Conservation (phyloP, 2,329 filamentous ascomycete genomes). For the Ceratocystis eucalypticola region DNA sequence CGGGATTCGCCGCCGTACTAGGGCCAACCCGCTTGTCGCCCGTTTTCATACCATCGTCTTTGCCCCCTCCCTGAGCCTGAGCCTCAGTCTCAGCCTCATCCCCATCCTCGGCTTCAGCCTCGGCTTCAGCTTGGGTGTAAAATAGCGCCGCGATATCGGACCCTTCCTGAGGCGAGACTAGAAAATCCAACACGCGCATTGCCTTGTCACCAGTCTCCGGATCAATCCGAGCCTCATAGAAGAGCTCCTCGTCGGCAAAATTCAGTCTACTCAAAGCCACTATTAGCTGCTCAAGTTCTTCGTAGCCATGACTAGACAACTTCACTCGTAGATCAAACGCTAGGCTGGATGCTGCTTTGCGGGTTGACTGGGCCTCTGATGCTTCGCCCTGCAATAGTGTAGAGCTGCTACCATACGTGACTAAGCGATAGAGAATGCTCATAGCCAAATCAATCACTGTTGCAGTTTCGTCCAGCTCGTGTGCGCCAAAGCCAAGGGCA, state of each 20-base stretch:
- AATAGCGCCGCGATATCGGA: conserved; percentile 33
- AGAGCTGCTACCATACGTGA: neutral
- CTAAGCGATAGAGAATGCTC: conserved; percentile 14
- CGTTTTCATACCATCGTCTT: neutral
- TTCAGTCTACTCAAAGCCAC: conserved; percentile 71
- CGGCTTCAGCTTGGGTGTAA: conserved; percentile 3
- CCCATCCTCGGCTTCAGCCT: neutral
- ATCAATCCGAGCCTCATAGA: conserved; percentile 64
- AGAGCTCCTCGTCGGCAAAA: conserved; percentile 63
- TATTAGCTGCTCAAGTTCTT: conserved; percentile 69
- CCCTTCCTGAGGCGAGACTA: conserved; percentile 60
- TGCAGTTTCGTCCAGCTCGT: neutral
- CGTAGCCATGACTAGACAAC: conserved; percentile 27
- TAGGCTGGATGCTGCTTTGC: conserved; percentile 15
- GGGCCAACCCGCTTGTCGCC: neutral
- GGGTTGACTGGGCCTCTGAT: neutral
- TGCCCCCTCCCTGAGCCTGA: neutral
- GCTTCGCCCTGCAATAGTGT: conserved; percentile 1
- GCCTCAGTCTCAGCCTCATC: neutral
- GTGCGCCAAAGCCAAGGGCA: conserved; percentile 24
- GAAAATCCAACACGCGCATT: conserved; percentile 65
- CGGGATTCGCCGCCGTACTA: neutral
- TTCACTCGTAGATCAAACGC: conserved; percentile 10
- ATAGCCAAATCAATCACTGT: conserved; percentile 22
- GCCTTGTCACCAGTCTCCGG: conserved; percentile 69